Conservation (phyloP, 345 rosid species). For the Eucalyptus curtisii region DNA sequence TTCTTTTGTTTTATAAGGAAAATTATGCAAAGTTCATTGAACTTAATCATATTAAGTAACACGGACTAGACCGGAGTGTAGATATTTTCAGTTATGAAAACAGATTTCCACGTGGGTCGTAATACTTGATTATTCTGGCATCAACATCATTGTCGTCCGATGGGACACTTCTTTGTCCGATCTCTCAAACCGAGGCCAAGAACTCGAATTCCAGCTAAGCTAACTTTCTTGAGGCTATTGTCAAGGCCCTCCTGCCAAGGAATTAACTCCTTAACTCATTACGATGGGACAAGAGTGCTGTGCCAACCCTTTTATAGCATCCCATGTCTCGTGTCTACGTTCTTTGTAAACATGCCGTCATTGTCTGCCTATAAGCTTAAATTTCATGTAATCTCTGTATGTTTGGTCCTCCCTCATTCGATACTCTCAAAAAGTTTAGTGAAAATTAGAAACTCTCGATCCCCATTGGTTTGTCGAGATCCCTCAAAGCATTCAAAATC, state of each 20-base stretch:
- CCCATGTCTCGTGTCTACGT: not conserved
- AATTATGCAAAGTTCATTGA: not conserved
- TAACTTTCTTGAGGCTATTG: not conserved
- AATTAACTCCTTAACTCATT: not conserved
- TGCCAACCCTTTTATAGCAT: not conserved
- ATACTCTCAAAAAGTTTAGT: not conserved
- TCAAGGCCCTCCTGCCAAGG: not conserved
- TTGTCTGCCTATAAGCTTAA: not conserved
- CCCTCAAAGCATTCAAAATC: not conserved
- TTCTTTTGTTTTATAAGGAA: not conserved
- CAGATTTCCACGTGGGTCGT: not conserved
- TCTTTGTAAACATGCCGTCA: not conserved
- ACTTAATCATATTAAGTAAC: not conserved
- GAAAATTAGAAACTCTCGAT: not conserved
- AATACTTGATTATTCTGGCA: not conserved
- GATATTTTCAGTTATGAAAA: not conserved
- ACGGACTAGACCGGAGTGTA: not conserved
- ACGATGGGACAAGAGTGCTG: not conserved
- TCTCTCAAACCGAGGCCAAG: not conserved
- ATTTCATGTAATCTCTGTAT: not conserved
- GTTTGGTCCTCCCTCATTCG: not conserved
- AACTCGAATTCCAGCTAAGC: not conserved
- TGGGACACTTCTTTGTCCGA: not conserved
- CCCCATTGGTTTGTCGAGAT: not conserved
- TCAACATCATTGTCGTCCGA: not conserved